Base-by-base conservation (phyloP, 441 rosid species). In the Daphne laureola region DNA sequence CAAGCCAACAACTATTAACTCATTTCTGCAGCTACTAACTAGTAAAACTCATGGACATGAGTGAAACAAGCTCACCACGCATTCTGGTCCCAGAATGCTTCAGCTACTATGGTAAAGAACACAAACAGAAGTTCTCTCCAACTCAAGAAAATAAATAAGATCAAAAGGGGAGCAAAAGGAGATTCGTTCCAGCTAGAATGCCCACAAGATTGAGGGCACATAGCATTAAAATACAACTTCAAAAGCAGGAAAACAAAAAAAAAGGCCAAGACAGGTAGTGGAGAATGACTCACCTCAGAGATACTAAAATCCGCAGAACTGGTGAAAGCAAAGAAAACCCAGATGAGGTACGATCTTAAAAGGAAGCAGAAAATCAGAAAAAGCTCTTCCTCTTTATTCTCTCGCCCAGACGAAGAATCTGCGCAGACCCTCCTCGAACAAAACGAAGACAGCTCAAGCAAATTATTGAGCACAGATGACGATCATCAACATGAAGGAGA, bases 281-380 rank as follows among this genome's bases (percentile, higher is more conserved):
- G 73, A 61, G 53, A 55, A 58, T 62, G 65, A 77, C 78, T 72
- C 75, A 69, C 75, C 70, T 61, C 64, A 64, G 62, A 53, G 58
- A 67, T 66, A 63, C 53, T 55, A 71, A 25, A 66, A 62, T 56
- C 66, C 52, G 68, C 61, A 65, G 48, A 31, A 67, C 55, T 46
- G 62, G 57, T 43, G 61, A 58, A 71, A 66, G 68, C 41, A 49
- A 64, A 43, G 65, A 62, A 21, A 57, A 69, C 79, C 73, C 68
- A 71, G 77, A 77, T 76, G 68, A 79, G 79, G 74, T 65, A 67
- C 76, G 89, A 79, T 78, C 80, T 74, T 63, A 71, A 53, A 69
- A 55, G 59, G 43, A 58, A 61, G 18, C 55, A 16, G 31, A 26
- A 25, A 47, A 46, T 52, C 44, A 36, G 49, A 27, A 57, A 61